Evolutionary conservation across 2,329 filamentous ascomycete species (phyloP).

Genomic region (Phialophora tarda): DNA sequence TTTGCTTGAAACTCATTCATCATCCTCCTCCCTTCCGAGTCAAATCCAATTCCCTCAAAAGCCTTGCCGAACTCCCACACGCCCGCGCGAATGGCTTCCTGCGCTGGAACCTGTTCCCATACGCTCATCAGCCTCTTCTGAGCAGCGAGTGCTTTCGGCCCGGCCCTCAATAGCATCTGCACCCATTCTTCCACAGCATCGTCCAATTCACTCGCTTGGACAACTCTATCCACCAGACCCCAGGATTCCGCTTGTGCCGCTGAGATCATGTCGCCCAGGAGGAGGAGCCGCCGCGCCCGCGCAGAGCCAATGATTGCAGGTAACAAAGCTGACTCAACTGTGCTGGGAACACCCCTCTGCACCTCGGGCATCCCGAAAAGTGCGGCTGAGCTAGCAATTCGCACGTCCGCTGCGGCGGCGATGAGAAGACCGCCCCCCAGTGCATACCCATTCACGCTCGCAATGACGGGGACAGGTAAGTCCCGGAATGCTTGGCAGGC

Average conservation of each 20-base stretch:
- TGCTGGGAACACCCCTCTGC: constrained; percentile 47
- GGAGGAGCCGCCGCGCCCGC: constrained; percentile 45
- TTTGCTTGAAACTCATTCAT: constrained; percentile 17
- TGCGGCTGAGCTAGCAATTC: constrained; percentile 44
- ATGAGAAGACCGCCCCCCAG: constrained; percentile 49
- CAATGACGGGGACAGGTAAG: constrained; percentile 49
- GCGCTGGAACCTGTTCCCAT: constrained; percentile 24
- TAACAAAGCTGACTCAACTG: constrained; percentile 48
- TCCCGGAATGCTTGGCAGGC: constrained; percentile 45
- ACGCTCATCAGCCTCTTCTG: constrained; percentile 44
- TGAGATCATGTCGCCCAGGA: constrained; percentile 46
- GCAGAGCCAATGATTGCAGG: constrained; percentile 49
- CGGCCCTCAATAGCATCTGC: constrained; percentile 42
- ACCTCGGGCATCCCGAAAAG: constrained; percentile 51
- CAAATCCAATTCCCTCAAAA: constrained; percentile 19
- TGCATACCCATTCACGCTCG: constrained; percentile 46
- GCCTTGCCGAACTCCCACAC: constrained; percentile 40
- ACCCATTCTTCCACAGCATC: constrained; percentile 45
- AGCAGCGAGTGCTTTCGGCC: constrained; percentile 43
- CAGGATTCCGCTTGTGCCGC: constrained; percentile 44
- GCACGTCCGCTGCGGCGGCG: constrained; percentile 47
- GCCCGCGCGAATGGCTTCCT: constrained; percentile 38
- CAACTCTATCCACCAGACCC: constrained; percentile 48
- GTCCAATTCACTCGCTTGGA: constrained; percentile 42
- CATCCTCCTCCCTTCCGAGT: constrained; percentile 21